These are phyloP conservation scores for Dryadomyces quercus-mongolicae DNA, from an alignment of 2,329 filamentous ascomycete species.

Conservation along the genomic window DNA sequence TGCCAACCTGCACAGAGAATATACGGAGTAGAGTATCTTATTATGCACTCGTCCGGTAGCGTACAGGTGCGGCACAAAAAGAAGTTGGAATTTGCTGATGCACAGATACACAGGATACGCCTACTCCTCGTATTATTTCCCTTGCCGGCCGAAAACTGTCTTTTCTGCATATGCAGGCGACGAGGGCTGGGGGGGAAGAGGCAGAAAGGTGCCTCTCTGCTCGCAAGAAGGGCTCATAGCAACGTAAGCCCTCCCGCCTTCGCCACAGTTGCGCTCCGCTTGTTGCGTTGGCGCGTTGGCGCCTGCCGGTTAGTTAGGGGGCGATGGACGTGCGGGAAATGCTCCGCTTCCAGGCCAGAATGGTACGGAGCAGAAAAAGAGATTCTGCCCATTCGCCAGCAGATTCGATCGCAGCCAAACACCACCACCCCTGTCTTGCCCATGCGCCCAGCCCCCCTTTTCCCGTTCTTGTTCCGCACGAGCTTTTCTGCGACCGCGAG, in stretches of 20 bases:
- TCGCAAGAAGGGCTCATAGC: no score
- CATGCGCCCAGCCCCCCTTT: not conserved
- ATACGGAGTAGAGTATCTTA: no score
- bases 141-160: not conserved
- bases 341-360: not conserved
- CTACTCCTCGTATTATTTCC: no score
- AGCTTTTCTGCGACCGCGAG: not conserved
- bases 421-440: not conserved
- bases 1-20: no score
- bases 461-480: not conserved
- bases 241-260: no score
- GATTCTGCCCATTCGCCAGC: not conserved
- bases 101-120: no score
- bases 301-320: not conserved
- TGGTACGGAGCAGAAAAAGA: not conserved
- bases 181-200: no score
- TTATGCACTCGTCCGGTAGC: no score
- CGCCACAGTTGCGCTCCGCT: not conserved
- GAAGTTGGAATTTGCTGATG: no score
- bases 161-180: conserved; percentile 1
- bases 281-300: not conserved
- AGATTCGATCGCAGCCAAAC: not conserved
- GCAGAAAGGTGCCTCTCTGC: no score
- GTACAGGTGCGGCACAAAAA: no score
- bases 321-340: not conserved